These are phyloP conservation scores for Aspergillus japonicus DNA, from an alignment of 2,329 filamentous ascomycete species.

Conservation along the genomic window DNA sequence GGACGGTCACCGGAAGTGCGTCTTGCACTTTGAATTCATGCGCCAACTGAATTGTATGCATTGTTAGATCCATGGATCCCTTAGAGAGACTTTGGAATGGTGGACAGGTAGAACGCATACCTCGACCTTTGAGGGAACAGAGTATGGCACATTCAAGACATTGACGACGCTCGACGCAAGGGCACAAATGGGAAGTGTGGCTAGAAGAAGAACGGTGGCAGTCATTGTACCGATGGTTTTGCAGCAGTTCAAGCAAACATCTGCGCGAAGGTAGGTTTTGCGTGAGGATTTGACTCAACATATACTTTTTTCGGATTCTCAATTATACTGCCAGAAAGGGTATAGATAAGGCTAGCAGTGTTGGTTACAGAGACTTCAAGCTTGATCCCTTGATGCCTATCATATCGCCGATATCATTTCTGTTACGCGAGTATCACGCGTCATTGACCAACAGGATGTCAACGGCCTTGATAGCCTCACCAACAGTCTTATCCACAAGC, in stretches of 20 bases:
- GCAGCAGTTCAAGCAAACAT: background rate
- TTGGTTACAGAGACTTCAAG: no score
- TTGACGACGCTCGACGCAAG: background rate
- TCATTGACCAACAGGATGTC: background rate
- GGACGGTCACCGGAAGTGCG: no score
- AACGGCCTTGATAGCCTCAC: background rate
- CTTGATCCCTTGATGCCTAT: no score
- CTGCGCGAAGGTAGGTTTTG: no score
- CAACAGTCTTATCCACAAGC: background rate
- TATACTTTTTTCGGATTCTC: background rate
- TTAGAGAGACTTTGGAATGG: no score
- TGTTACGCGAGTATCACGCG: background rate
- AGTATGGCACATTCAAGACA: background rate
- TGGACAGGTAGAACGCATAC: background rate
- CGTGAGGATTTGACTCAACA: background rate
- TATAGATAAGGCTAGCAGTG: no score
- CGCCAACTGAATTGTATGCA: no score
- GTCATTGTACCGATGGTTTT: background rate
- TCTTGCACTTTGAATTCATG: no score
- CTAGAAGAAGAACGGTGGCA: background rate
- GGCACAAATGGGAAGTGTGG: background rate
- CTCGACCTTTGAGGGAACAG: background rate
- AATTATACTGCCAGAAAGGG: background rate
- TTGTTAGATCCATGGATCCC: no score
- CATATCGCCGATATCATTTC: no score